Conservation (phyloP, 179 eudicot genomes). For the Beta corolliflora region DNA sequence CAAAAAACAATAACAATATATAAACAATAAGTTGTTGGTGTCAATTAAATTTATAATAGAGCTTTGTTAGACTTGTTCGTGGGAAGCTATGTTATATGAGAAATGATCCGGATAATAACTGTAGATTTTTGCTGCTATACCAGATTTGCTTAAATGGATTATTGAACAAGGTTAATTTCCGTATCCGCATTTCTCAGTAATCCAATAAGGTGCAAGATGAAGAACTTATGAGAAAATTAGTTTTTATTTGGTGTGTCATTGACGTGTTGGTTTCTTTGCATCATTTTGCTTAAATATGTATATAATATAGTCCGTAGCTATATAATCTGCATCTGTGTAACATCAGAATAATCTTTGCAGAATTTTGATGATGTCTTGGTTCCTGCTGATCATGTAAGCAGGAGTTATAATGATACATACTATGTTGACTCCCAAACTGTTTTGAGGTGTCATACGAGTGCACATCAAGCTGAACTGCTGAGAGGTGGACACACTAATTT, state of each 20-base stretch:
- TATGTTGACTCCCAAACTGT: conserved; percentile 21
- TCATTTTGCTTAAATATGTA: not conserved
- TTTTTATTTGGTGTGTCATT: not conserved
- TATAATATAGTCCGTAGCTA: not conserved
- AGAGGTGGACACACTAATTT: conserved; percentile 75
- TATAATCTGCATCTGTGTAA: conserved; percentile 9
- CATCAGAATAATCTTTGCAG: conserved; percentile 52
- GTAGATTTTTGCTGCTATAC: not conserved
- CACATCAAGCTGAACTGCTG: conserved; percentile 85
- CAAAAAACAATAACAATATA: too few species aligned
- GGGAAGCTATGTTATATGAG: not conserved
- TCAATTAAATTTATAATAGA: not conserved
- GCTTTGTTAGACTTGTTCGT: not conserved
- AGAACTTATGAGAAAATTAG: not conserved
- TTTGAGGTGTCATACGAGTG: conserved; percentile 98
- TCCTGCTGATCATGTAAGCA: conserved; percentile 95
- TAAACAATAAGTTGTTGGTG: not conserved
- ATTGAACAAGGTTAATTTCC: not conserved
- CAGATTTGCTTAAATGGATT: not conserved
- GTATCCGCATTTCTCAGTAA: not conserved
- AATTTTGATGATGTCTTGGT: conserved; percentile 98
- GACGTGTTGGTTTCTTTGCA: not conserved
- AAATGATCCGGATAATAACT: not conserved
- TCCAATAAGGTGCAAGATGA: not conserved
- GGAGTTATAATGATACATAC: conserved; percentile 98